These are phyloP conservation scores for Prosopis cineraria DNA, from an alignment of 306 rosid genomes.

Conservation along the genomic window DNA sequence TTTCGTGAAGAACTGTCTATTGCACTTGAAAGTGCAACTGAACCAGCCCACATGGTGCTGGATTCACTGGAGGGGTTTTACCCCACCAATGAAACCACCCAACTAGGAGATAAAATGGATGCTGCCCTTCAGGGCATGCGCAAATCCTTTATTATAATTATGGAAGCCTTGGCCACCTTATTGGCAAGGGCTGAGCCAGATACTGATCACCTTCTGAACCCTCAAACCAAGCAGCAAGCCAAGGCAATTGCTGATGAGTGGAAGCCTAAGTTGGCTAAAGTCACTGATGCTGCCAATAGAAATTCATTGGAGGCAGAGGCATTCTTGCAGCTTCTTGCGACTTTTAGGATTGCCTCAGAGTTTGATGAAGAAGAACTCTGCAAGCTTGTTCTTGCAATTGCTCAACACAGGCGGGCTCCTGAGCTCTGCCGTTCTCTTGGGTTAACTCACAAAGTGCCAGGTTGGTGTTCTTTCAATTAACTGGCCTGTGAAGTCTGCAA, in stretches of 20 bases:
- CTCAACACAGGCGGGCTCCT: slow-evolving; percentile 79
- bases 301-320: slow-evolving; percentile 89
- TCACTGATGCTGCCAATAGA: slow-evolving; percentile 86
- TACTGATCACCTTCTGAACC: slow-evolving; percentile 74
- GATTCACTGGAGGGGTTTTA: slow-evolving; percentile 81
- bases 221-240: slow-evolving; percentile 88
- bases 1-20: slow-evolving; percentile 62
- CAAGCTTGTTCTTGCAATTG: slow-evolving; percentile 82
- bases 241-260: slow-evolving; percentile 91
- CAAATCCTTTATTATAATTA: slow-evolving; percentile 58
- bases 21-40: slow-evolving; percentile 73
- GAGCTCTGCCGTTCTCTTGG: slow-evolving; percentile 92
- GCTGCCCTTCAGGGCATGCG: slow-evolving; percentile 81
- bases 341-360: slow-evolving; percentile 84
- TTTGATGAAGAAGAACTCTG: slow-evolving; percentile 90
- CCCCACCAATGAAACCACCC: slow-evolving; percentile 64
- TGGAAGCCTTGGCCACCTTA: slow-evolving; percentile 74
- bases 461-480: slow-evolving; percentile 78
- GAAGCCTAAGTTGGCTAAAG: slow-evolving; percentile 74
- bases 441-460: slow-evolving; percentile 85
- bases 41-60: slow-evolving; percentile 74
- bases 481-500: slow-evolving; percentile 69
- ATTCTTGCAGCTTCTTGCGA: slow-evolving; percentile 77
- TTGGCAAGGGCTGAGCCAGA: slow-evolving; percentile 75
- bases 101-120: slow-evolving; percentile 54